Evolutionary conservation across 2,329 filamentous ascomycete genomes (phyloP), one percentile per base, ranked within the genome.

Genomic region (Aspergillus sp.): DNA sequence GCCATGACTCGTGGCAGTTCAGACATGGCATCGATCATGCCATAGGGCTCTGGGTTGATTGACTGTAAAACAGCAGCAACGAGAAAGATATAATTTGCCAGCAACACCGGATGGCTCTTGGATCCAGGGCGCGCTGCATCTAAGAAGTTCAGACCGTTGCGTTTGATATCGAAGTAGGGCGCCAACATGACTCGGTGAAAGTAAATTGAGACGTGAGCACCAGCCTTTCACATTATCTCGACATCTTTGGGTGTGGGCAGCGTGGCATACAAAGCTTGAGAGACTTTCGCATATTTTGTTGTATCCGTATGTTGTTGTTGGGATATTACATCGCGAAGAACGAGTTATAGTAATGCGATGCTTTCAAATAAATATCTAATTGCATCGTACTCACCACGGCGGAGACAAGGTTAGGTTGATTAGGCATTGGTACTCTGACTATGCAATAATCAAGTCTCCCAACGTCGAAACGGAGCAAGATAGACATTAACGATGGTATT

Each of bases 61-160:
- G 80, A 78, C 66, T 84, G 82, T 10, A 84, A 72, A 58, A 76
- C 80, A 10, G 78, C 72, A 2, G 75, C 74, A 4, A 84, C 62
- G 31, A 81, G 77, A 11, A 85, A 72, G 22, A 85, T 74, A 6
- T 78, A 74, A 57, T 76, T 78, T 2, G 82, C 81, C 2, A 85
- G 69, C 7, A 83, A 61, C 2, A 80, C 73, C 0, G 83, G 83
- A 64, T 84, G 83, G 26, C 74, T 75, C 0, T 68, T 72, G n/a
- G 55, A 18, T 22, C 9, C 20, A 18, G 57, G 64, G 5, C 4
- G 36, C 6, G 6, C 36, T 5, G 46, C 52, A 3, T 18, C 55
- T 52, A 16, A 71, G 68, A 31, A 73, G 78, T 54, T 72, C 63
- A 59, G 71, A 66, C 24, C 80, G 65, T n/a, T 77, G 58, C 6